A percentile compares a stretch with the other conserved stretches of the same genome.
phyloP scores from a whole-genome alignment of 225 moss, liverwort and hornwort species.

The Straminergon stramineum region DNA sequence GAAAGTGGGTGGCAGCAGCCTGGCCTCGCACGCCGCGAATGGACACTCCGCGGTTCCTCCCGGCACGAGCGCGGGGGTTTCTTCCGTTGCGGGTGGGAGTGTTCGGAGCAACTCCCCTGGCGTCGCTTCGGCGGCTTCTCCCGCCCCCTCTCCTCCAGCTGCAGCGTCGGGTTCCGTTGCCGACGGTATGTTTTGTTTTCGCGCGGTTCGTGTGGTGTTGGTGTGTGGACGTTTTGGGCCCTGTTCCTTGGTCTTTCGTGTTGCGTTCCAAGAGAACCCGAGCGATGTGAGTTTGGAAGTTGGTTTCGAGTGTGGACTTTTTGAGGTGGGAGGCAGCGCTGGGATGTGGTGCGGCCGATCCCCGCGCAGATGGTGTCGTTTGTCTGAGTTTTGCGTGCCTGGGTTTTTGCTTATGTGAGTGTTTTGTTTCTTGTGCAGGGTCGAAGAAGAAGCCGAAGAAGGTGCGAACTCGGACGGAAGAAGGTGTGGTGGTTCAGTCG shows the following conservation, averaged over 20 bases:
- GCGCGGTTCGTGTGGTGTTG: background rate
- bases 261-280: background rate
- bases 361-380: background rate
- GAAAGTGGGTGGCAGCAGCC: background rate
- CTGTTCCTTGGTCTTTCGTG: background rate
- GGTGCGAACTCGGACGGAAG: constrained; percentile 40
- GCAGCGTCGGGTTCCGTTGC: constrained; percentile 21
- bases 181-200: constrained; percentile 32
- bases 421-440: background rate
- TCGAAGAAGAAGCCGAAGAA: constrained; percentile 48
- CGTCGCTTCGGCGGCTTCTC: constrained; percentile 18
- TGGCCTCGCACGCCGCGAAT: constrained; percentile 3
- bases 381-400: background rate
- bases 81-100: background rate
- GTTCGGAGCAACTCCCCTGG: constrained; percentile 5
- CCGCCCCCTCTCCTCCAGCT: constrained; percentile 14
- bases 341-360: background rate
- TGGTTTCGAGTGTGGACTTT: too few species aligned
- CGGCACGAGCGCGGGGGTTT: background rate
- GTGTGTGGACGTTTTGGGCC: background rate
- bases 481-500: constrained; percentile 16
- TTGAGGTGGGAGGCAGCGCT: background rate
- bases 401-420: background rate
- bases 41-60: background rate
- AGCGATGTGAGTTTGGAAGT: background rate